Conservation (phyloP, 176 grass and related monocot genomes). For the Juncus inflexus region DNA sequence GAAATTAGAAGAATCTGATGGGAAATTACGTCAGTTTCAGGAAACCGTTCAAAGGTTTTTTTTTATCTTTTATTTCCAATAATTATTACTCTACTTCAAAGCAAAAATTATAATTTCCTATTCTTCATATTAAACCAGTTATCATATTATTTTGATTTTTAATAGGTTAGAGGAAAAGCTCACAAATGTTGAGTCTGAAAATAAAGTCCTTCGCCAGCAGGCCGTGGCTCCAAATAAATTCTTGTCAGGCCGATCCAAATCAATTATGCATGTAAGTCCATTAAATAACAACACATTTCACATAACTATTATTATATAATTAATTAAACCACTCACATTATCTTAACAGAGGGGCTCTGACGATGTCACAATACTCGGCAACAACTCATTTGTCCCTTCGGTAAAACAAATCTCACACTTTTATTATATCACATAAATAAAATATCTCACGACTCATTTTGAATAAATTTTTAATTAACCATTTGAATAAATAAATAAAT, state of each 20-base stretch:
- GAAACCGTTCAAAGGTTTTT: conserved; percentile 75
- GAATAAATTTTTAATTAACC: neutral
- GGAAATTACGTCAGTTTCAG: conserved; percentile 79
- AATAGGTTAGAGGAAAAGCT: conserved; percentile 96
- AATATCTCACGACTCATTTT: too few relatives aligned
- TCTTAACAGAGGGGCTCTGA: conserved; percentile 74
- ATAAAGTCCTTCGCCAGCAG: conserved; percentile 99
- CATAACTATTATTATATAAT: conserved; percentile 23
- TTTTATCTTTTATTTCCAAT: conserved; percentile 18
- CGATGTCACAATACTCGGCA: conserved; percentile 45
- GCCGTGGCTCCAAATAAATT: conserved; percentile 93
- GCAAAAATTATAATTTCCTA: conserved; percentile 3
- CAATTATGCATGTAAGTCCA: conserved; percentile 66
- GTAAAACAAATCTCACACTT: conserved; percentile 39
- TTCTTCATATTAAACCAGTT: neutral
- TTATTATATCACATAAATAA: too few relatives aligned
- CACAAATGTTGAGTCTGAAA: conserved; percentile 96
- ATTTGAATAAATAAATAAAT: conserved; percentile 11
- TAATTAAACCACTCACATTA: conserved; percentile 27
- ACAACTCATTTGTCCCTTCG: conserved; percentile 43
- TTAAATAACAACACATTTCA: conserved; percentile 3
- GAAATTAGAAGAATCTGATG: conserved; percentile 76
- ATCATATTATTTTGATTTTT: conserved; percentile 28
- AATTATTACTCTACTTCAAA: conserved; percentile 14
- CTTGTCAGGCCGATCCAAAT: conserved; percentile 87